Base-by-base conservation (phyloP, 1,284 basidiomycete genomes). In the Inonotus obliquus region DNA sequence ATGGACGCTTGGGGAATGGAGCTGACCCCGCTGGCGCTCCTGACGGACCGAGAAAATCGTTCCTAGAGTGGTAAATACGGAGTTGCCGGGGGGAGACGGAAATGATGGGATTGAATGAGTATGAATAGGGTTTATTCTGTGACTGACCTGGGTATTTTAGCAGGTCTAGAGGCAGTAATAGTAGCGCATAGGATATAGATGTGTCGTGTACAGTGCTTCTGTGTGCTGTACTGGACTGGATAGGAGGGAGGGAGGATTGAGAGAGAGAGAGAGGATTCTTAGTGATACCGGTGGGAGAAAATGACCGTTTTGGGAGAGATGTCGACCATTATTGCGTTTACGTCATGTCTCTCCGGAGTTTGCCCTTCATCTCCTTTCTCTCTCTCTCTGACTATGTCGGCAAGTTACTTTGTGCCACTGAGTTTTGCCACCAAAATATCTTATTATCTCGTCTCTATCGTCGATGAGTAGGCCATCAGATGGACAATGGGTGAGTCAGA, bases 301-400 rank as follows among this genome's bases (percentile, higher is more conserved):
- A 25, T 49, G 41, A 14, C 35, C 37, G 49, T 21, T 37, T 17
- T 27, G 10, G 51, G 45, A 39, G 14, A 14, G 14, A 21, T 45
- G 14, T 19, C 44, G n/a, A n/a, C 59, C 25, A 60, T 60, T 53
- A 60, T 60, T 60, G 51, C 35, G 35, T 60, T 53, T 60, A 60
- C 59, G 59, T 60, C 59, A 60, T 37, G 37, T 60, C 5, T 54
- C 39, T 25, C 41, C 59, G 59, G 59, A 25, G 14, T 54, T 60
- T 60, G 49, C 59, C 59, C 37, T n/a, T 45, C 13, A 5, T 25
- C 48, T 21, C 19, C n/a, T 29, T 35, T 52, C 17, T 9, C 4
- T 9, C 32, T 4, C 32, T 4, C 32, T 32, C 4, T 9, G 32
- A n/a, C 32, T 32, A 32, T 9, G 9, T n/a, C 32, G 32, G 32